Evolutionary conservation across 2,329 filamentous ascomycete species (phyloP), one percentile per base, ranked within the genome.

Genomic region (Neofusicoccum kwambonambiense): DNA sequence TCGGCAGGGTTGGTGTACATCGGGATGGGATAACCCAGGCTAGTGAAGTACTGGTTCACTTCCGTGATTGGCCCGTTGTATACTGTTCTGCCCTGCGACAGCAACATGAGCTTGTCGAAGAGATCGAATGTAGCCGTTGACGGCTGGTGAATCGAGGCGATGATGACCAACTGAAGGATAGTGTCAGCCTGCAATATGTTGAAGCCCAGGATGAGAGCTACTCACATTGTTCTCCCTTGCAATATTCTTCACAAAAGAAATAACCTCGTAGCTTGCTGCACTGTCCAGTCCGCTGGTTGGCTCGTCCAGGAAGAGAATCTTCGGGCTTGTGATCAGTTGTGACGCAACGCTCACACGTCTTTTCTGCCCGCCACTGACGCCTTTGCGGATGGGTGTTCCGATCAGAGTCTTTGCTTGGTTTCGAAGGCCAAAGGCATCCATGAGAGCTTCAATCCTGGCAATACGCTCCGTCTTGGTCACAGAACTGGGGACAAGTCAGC

Each of bases 331-430:
- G 71, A 96, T 90, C 41, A 96, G 83, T 72, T 92, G 90, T 67
- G 89, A 90, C 1, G 91, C 92, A 4, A 96, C 88, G 69, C 90
- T 90, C 7, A 94, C 83, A 60, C 92, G 84, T 44, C 91, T 84
- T 81, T 95, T 96, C 79, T 96, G 92, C 1, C 92, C 92, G 56
- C 92, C 92, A 67, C 89, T 92, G 65, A 96, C 87, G 13, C 92
- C 92, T 76, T 93, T 95, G 11, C 87, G 86, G 67, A 95, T 89
- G 0, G 91, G 90, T 0, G 92, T 96, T 42, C 92, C 92, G 68
- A 96, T 88, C 50, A 96, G 78, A 3, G 88, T 89, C 67, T 90
- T 80, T 2, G 87, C 83, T 72, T 93, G 91, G 2, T 83, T 81
- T 31, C 84, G 81, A 2, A 96, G 84, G 12, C 92, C 92, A 68